These are phyloP conservation scores for Cicer bijugum DNA, from an alignment of 306 rosid genomes.

Conservation along the genomic window DNA sequence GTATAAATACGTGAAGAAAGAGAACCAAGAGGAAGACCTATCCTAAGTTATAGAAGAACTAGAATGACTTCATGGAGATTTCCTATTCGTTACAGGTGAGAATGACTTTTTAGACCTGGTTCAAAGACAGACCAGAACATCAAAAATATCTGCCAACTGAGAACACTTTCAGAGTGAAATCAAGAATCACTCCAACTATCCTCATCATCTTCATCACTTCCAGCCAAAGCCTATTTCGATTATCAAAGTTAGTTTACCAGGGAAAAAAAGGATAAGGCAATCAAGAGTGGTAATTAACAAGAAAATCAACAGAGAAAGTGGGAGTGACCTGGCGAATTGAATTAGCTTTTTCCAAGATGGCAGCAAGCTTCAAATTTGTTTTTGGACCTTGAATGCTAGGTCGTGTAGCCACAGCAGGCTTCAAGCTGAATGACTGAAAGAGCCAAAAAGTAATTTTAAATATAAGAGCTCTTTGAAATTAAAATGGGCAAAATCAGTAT, in stretches of 20 bases:
- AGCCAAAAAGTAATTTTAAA: conserved; percentile 31
- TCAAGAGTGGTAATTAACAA: neutral
- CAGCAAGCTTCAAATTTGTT: conserved; percentile 87
- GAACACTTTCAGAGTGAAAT: conserved; percentile 38
- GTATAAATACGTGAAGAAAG: conserved; percentile 32
- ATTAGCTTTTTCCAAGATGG: conserved; percentile 93
- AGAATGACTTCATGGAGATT: conserved; percentile 34
- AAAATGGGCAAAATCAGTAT: conserved; percentile 8
- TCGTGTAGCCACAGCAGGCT: conserved; percentile 71
- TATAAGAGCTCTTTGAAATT: conserved; percentile 19
- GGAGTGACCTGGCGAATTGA: conserved; percentile 89
- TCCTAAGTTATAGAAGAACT: conserved; percentile 3
- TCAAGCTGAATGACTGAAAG: conserved; percentile 90
- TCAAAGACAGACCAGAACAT: conserved; percentile 35
- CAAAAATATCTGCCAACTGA: conserved; percentile 35
- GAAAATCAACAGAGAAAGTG: conserved; percentile 40
- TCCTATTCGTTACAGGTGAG: conserved; percentile 43
- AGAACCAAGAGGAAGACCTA: conserved; percentile 21
- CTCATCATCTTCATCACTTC: conserved; percentile 89
- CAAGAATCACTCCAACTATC: conserved; percentile 88
- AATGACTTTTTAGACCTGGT: conserved; percentile 28
- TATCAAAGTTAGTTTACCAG: conserved; percentile 40
- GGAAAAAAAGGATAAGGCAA: conserved; percentile 5
- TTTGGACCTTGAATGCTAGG: conserved; percentile 83
- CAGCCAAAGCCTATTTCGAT: conserved; percentile 77